phyloP scores from a whole-genome alignment of 345 rosid genomes.

The Diplotaxis tenuifolia region DNA sequence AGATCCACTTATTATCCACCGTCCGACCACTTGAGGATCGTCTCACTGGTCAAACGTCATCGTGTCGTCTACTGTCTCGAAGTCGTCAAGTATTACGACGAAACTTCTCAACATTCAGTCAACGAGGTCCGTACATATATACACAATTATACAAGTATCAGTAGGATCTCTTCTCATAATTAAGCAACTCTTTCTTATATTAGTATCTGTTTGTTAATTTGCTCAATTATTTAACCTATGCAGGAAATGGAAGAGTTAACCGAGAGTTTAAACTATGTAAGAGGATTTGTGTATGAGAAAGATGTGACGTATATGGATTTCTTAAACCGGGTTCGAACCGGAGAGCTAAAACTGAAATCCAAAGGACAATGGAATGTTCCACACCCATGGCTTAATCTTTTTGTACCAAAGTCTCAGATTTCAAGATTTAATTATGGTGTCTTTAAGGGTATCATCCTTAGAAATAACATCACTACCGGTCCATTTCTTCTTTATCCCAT shows the following conservation, averaged over 20 bases:
- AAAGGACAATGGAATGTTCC: conserved; percentile 88
- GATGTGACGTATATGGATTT: conserved; percentile 52
- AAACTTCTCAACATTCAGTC: conserved; percentile 43
- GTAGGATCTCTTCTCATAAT: neutral
- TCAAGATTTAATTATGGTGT: conserved; percentile 56
- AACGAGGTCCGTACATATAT: conserved; percentile 44
- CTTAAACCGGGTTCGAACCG: conserved; percentile 68
- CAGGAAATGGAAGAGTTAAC: conserved; percentile 47
- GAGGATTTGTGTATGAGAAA: conserved; percentile 44
- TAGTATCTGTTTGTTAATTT: neutral
- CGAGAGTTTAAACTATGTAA: conserved; percentile 37
- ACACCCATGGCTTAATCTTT: conserved; percentile 94
- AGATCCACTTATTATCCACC: conserved; percentile 61
- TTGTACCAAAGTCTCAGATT: conserved; percentile 74
- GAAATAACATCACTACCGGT: conserved; percentile 62
- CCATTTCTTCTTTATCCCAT: conserved; percentile 79
- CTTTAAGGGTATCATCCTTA: conserved; percentile 62
- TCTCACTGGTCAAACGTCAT: conserved; percentile 47
- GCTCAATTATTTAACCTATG: neutral
- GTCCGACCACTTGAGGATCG: conserved; percentile 50
- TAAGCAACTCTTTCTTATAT: neutral
- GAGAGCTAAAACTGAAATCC: conserved; percentile 56
- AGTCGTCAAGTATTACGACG: conserved; percentile 61
- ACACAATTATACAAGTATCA: conserved; percentile 2
- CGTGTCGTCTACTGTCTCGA: conserved; percentile 69